These are phyloP conservation scores for Saccharomycopsis capsularis DNA, from an alignment of 805 yeast genomes.

Conservation along the genomic window DNA sequence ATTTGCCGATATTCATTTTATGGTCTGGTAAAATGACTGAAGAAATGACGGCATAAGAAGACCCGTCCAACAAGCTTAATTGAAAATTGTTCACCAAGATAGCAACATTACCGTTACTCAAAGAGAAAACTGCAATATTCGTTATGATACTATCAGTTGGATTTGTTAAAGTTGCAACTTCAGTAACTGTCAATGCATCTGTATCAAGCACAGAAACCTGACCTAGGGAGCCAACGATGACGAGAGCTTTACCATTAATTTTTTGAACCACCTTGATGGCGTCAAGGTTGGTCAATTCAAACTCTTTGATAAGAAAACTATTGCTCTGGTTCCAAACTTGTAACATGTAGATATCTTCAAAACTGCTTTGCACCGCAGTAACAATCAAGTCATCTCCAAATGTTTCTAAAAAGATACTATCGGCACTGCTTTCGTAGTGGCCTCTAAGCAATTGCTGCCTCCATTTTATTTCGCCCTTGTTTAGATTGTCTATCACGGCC, in stretches of 20 bases:
- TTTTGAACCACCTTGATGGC: not conserved
- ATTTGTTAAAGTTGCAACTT: not conserved
- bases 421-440: not conserved
- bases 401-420: not conserved
- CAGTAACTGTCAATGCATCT: not conserved
- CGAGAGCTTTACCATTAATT: not conserved
- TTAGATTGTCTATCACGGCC: slow-evolving; percentile 24
- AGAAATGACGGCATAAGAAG: not conserved
- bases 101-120: slow-evolving; percentile 10
- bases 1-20: not conserved
- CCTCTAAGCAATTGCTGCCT: slow-evolving; percentile 30
- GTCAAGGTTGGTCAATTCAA: not conserved
- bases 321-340: slow-evolving; percentile 13
- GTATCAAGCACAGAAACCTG: not conserved
- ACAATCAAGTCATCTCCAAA: not conserved
- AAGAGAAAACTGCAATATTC: not conserved
- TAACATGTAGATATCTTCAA: not conserved
- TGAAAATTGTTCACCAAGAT: not conserved
- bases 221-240: not conserved
- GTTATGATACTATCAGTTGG: not conserved
- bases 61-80: not conserved
- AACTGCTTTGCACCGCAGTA: not conserved
- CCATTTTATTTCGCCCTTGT: slow-evolving; percentile 27
- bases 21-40: not conserved
- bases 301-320: slow-evolving; percentile 5